These are phyloP conservation scores for Boletus edulis DNA, from an alignment of 768 basidiomycete genomes.

Conservation along the genomic window DNA sequence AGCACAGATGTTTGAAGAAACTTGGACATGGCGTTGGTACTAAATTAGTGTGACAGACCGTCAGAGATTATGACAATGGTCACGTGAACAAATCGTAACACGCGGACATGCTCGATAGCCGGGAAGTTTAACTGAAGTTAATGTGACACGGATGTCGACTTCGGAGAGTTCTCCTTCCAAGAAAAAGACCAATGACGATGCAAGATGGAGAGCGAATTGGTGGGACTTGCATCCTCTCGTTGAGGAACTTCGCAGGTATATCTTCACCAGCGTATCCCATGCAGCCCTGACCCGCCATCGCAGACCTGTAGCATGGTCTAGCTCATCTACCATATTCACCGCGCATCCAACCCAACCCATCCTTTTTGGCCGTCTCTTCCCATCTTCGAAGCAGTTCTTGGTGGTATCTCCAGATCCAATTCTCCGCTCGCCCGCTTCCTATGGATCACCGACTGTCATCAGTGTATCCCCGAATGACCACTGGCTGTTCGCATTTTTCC, in stretches of 20 bases:
- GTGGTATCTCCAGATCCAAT: conserved; percentile 55
- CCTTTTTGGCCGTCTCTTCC: conserved; percentile 62
- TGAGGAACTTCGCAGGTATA: conserved; percentile 55
- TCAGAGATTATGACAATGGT: neutral
- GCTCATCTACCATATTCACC: conserved; percentile 65
- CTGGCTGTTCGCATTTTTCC: conserved; percentile 77
- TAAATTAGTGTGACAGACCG: neutral
- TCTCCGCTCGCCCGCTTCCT: conserved; percentile 43
- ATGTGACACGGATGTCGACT: conserved; percentile 19
- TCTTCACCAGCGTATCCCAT: neutral
- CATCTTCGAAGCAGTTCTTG: conserved; percentile 63
- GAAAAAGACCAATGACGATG: conserved; percentile 51
- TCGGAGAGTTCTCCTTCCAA: conserved; percentile 42
- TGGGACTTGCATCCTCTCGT: conserved; percentile 68
- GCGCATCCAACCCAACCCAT: conserved; percentile 62
- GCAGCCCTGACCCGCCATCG: neutral
- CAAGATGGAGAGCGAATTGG: conserved; percentile 64
- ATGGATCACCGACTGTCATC: conserved; percentile 61
- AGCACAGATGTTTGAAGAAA: conserved; percentile 44
- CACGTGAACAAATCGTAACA: neutral
- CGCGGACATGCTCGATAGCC: neutral
- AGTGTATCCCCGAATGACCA: conserved; percentile 56
- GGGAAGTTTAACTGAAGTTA: neutral
- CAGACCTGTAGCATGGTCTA: conserved; percentile 74
- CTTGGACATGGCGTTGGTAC: conserved; percentile 18